phyloP scores from a whole-genome alignment of 768 basidiomycete genomes.

The Collybiopsis luxurians region DNA sequence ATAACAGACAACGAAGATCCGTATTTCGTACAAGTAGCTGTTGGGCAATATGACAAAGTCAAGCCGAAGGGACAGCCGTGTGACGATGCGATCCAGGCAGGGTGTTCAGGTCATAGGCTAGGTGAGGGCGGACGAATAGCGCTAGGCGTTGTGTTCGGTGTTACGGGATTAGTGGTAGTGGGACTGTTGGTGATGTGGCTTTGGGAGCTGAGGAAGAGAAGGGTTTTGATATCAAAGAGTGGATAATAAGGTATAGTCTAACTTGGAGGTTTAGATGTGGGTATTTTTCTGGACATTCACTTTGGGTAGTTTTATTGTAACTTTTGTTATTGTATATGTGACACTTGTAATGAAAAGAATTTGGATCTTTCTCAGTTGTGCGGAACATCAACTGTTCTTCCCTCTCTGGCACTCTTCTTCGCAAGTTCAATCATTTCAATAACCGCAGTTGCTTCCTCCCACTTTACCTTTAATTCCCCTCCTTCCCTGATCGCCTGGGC shows the following conservation, averaged over 20 bases:
- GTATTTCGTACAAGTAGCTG: conserved; percentile 69
- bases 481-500: conserved; percentile 58
- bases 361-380: too few species aligned
- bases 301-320: too few species aligned
- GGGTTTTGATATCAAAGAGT: conserved; percentile 3
- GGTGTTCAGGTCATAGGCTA: conserved; percentile 52
- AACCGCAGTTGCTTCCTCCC: conserved; percentile 68
- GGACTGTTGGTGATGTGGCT: conserved; percentile 42
- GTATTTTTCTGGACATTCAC: neutral
- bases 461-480: conserved; percentile 59
- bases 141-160: conserved; percentile 61
- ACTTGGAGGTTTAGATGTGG: neutral
- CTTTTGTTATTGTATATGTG: too few species aligned
- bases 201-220: conserved; percentile 12
- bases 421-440: conserved; percentile 80
- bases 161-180: conserved; percentile 59
- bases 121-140: conserved; percentile 63
- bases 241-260: neutral
- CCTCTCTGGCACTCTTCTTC: conserved; percentile 61
- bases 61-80: conserved; percentile 73
- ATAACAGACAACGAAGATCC: conserved; percentile 68
- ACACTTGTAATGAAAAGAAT: too few species aligned
- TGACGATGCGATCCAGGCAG: conserved; percentile 62
- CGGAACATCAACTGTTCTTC: conserved; percentile 36
- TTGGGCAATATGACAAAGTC: conserved; percentile 61